Base-by-base conservation (phyloP, 352 stramenopile species). In the Phytophthora nicotianae region DNA sequence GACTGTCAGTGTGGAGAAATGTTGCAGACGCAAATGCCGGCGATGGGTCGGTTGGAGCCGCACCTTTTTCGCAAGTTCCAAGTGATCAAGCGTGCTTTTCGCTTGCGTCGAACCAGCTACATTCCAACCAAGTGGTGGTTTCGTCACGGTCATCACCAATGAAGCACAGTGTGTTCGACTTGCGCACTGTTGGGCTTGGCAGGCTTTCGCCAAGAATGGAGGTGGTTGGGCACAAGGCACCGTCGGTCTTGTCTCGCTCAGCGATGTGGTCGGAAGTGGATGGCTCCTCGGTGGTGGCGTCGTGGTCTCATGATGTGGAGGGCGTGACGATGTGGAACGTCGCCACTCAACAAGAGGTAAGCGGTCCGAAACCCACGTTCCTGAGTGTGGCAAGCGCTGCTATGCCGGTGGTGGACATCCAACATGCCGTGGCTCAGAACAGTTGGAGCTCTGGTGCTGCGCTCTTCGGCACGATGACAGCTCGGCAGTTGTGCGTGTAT, bases 161-260 rank as follows among this genome's bases (percentile, higher is more conserved):
- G 0, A 80, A 68, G 46, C 80, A 88, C 74, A 71, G 63, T 29
- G 43, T 88, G 29, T 84, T 79, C 24, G 62, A 80, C 32, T 62
- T 89, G 23, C 52, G 50, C 20, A 58, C 58, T 1, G 13, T 57
- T 17, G 40, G 23, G 24, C n/a, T 37, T 19, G 32, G 32, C 1
- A 51, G 47, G 23, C 33, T 81, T 2, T 29, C 24, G 5, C 62
- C 72, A 11, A 59, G 27, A 29, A 51, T 59, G 3, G 64, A 72
- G 38, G 64, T 83, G 29, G 53, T 54, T 11, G 77, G 77, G 19
- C 70, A 87, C 35, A 68, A 74, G 17, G 77, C 79, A 17, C 64
- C 75, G 1, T 68, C 75, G 0, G 66, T 77, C 33, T 62, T 87
- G 33, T 77, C 68, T 32, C 70, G 79, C 10, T 86, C 79, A 13